Base-by-base conservation (phyloP, 2,329 filamentous ascomycete species). In the Penicillium brevicompactum region DNA sequence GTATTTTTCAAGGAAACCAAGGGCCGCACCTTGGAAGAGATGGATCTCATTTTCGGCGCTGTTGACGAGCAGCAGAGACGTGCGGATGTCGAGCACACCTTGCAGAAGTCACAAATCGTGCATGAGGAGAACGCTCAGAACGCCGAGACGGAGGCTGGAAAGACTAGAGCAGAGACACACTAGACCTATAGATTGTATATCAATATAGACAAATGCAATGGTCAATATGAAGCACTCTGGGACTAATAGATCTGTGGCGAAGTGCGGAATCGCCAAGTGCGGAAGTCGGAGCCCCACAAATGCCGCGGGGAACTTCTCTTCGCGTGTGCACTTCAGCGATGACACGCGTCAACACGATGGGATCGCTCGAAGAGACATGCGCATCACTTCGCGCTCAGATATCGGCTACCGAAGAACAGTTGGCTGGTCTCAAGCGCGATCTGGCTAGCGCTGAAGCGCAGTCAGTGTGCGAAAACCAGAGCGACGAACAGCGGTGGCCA, bases 401-500 rank as follows among this genome's bases (percentile, higher is more conserved):
- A 14, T 60, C 64, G 8, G 69, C 69, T 6, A 71, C 74, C 2
- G 74, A 76, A 60, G 60, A 63, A 8, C 68, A 73, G 18, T 67
- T 77, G 3, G 63, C 65, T 1, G 62, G 59, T 7, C 62, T 77
- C 45, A 74, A 71, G 58, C 62, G 63, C 30, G 70, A 75, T 31
- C 73, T 77, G 1, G 63, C 67, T 31, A 63, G 61, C 16, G 66
- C 69, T 1, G 69, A 73, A 49, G 55, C 59, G 9, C 51, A 54
- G 3, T 60, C 58, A 32, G 61, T 55, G 45, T 46, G 24, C 43
- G 40, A 49, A 51, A 32, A 41, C 8, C 30, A 13, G 52, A 32
- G 51, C 42, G 21, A 31, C 6, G 45, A 31, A 3, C 53, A 54
- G 22, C 83, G 77, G 60, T 93, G 90, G 88, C 90, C 90, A 0